phyloP scores from a whole-genome alignment of 2,329 filamentous ascomycete genomes.

The Calonectria pteridis region DNA sequence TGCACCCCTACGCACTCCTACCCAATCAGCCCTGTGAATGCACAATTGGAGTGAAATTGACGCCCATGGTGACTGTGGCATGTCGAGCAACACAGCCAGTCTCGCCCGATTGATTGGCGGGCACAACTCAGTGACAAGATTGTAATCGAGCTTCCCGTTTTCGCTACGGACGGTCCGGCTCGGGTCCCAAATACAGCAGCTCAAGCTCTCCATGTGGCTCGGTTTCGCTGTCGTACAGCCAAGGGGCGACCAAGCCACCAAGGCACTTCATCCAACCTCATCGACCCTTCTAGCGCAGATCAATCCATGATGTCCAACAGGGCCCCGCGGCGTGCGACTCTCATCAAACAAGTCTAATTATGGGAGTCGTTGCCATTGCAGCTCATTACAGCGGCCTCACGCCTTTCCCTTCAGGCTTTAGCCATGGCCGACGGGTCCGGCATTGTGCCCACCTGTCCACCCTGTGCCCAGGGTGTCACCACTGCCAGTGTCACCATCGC shows the following conservation, averaged over 20 bases:
- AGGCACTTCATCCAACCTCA: conserved; percentile 20
- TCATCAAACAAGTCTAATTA: conserved; percentile 38
- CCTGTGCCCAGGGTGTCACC: neutral
- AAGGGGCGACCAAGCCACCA: neutral
- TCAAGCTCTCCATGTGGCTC: neutral
- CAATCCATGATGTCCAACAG: conserved; percentile 10
- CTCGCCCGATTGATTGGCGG: conserved; percentile 39
- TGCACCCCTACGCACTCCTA: conserved; percentile 36
- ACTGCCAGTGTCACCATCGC: conserved; percentile 31
- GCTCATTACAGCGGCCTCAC: conserved; percentile 8
- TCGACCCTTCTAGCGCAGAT: conserved; percentile 17
- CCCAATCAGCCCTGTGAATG: conserved; percentile 45
- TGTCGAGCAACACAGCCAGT: conserved; percentile 22
- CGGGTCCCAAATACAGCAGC: conserved; percentile 6
- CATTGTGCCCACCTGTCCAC: conserved; percentile 11
- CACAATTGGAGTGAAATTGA: conserved; percentile 33
- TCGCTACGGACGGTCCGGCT: conserved; percentile 9
- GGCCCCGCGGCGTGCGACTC: conserved; percentile 20
- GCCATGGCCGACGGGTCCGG: conserved; percentile 29
- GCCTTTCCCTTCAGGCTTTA: conserved; percentile 29
- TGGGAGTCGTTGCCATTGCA: conserved; percentile 22
- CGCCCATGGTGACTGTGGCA: neutral
- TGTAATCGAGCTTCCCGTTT: conserved; percentile 24
- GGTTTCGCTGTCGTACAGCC: neutral
- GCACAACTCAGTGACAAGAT: conserved; percentile 25